Evolutionary conservation across 345 rosid species (phyloP).

Genomic region (Durio zibethinus): DNA sequence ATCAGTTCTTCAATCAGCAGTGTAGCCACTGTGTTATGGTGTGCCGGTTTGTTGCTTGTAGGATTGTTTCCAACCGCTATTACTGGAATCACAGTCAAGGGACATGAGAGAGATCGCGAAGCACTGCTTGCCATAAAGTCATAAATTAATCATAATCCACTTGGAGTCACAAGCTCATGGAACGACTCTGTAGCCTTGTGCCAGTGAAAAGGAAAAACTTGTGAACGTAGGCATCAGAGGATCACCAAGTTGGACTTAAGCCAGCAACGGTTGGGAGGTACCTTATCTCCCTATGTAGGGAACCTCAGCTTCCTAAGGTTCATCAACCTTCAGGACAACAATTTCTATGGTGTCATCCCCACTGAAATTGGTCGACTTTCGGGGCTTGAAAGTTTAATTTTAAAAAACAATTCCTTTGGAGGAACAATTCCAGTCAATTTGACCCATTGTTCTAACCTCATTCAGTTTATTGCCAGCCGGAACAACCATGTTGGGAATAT

Average conservation of each 20-base stretch:
- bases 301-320: slow-evolving; percentile 20
- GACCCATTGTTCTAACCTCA: slow-evolving; percentile 1
- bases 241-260: background rate
- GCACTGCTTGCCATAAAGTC: slow-evolving; percentile 8
- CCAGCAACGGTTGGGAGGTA: background rate
- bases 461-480: no score
- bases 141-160: background rate
- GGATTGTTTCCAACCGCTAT: background rate
- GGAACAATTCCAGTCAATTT: background rate
- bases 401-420: background rate
- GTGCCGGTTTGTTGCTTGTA: background rate
- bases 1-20: no score
- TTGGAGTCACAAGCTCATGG: slow-evolving; percentile 11
- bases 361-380: background rate
- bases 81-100: background rate
- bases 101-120: slow-evolving; percentile 4
- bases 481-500: no score
- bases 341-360: slow-evolving; percentile 1
- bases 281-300: slow-evolving; percentile 19
- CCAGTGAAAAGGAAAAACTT: slow-evolving; percentile 10
- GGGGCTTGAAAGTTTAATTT: background rate
- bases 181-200: slow-evolving; percentile 1
- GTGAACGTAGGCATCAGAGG: slow-evolving; percentile 18
- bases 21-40: no score
- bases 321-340: background rate